Evolutionary conservation across 1,139 yeast species (phyloP).

Genomic region (Magnusiomyces fungicola): DNA sequence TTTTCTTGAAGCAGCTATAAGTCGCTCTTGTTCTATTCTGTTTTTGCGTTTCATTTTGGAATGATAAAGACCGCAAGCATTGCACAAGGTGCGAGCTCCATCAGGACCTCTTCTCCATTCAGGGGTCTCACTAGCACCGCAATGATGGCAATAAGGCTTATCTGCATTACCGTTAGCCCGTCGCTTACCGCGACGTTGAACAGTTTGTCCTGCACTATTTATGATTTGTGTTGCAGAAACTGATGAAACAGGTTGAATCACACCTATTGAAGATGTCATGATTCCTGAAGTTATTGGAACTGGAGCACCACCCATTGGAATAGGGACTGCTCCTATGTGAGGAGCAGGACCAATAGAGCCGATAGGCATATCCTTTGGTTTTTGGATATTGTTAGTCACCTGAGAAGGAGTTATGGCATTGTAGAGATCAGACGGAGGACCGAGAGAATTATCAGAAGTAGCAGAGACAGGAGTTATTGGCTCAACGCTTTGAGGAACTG

Average conservation of each 20-base stretch:
- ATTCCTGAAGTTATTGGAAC: too few species aligned
- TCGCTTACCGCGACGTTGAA: conserved; percentile 3
- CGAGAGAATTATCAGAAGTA: not conserved
- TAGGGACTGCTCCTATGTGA: too few species aligned
- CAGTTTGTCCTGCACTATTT: too few species aligned
- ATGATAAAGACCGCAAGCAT: conserved; percentile 83
- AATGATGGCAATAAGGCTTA: conserved; percentile 45
- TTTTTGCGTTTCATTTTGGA: conserved; percentile 43
- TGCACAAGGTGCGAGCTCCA: conserved; percentile 78
- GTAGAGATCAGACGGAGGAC: too few species aligned
- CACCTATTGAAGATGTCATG: too few species aligned
- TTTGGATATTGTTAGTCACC: too few species aligned
- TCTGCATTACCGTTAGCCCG: conserved; percentile 16
- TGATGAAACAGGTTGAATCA: too few species aligned
- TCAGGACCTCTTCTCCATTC: conserved; percentile 91
- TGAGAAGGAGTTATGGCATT: too few species aligned
- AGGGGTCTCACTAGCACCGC: conserved; percentile 79
- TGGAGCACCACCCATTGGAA: too few species aligned
- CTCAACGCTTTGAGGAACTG: not conserved
- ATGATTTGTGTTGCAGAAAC: too few species aligned
- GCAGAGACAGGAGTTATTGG: not conserved
- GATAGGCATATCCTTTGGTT: too few species aligned
- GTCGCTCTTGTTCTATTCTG: not conserved
- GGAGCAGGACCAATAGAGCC: too few species aligned
- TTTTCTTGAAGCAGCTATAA: not conserved